Percentiles rank a stretch among this genome's conserved stretches.
Evolutionary conservation across 2,329 filamentous ascomycete genomes (phyloP).

Genomic region (Nigrospora oryzae): DNA sequence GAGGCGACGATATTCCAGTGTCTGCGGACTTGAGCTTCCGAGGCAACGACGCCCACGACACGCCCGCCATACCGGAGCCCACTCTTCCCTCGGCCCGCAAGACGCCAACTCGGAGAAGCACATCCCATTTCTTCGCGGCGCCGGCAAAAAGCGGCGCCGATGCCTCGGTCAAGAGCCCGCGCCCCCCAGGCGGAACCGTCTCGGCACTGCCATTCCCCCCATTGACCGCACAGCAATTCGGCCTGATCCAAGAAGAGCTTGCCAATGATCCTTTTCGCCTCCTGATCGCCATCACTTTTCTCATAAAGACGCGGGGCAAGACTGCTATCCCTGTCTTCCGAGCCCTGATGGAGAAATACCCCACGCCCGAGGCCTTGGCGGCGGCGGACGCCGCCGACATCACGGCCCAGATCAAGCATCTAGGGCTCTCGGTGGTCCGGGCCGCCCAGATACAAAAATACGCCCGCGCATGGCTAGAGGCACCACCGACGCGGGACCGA

Average conservation of each 20-base stretch:
- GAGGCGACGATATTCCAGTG: neutral
- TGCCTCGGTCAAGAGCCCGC: slow-evolving; percentile 13
- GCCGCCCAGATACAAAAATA: slow-evolving; percentile 61
- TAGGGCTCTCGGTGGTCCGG: slow-evolving; percentile 64
- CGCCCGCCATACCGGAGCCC: neutral
- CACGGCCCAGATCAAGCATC: slow-evolving; percentile 52
- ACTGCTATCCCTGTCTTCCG: slow-evolving; percentile 71
- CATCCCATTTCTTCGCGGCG: slow-evolving; percentile 24
- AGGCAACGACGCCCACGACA: neutral
- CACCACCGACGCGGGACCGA: slow-evolving; percentile 50
- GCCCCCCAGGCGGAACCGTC: slow-evolving; percentile 34
- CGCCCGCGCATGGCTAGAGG: slow-evolving; percentile 57
- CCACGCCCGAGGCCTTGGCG: slow-evolving; percentile 55
- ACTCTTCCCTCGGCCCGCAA: neutral
- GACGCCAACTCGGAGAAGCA: slow-evolving; percentile 14
- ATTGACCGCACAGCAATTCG: slow-evolving; percentile 55
- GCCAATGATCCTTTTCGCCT: slow-evolving; percentile 69
- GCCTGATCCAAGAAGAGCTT: slow-evolving; percentile 77
- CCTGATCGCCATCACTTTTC: slow-evolving; percentile 73
- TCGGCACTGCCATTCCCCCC: slow-evolving; percentile 59
- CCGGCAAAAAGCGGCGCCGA: slow-evolving; percentile 1
- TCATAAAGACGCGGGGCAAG: slow-evolving; percentile 70
- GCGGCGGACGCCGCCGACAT: slow-evolving; percentile 48
- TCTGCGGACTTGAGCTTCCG: too few species aligned
- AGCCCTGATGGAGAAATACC: slow-evolving; percentile 57